Evolutionary conservation across 257 asterid genomes (phyloP), one percentile per base, ranked within the genome.

Genomic region (Nicotiana noctiflora): DNA sequence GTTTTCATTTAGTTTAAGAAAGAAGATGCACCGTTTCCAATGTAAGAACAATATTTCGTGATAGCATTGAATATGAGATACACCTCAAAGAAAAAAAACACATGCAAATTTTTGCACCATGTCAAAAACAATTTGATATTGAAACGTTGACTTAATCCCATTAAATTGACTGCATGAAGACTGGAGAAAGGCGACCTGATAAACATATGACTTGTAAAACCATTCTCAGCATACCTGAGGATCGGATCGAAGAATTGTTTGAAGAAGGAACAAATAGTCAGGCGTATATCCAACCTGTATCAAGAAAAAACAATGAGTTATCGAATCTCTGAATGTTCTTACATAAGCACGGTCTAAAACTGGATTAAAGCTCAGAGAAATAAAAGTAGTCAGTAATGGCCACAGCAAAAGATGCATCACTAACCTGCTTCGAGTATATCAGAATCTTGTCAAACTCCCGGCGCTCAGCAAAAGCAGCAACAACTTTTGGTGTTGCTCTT

Each of bases 381-480:
- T 23, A 23, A 46, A 49, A 23, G 61, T 21, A 46, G 60, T 14
- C 61, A 23, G 60, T 25, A 46, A 46, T 21, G 12, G 46, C 77
- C 60, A 72, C 40, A 46, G 57, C 9, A 79, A 63, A 66, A 29
- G 23, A 64, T 27, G 76, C 31, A 27, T 49, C 10, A 77, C 80
- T 81, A 32, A 96, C 99, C 98, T 96, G 98, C 92, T 96, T 94
- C 25, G 99, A 96, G 92, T 96, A 96, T 75, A 96, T 91, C 89
- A 96, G 84, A 79, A 96, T 96, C 87, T 96, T 96, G 93, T 96
- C 99, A 21, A 96, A 96, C 88, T 96, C 99, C 85, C 97, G 89
- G 70, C 98, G 97, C 90, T 96, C 99, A 61, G 99, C 99, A 86
- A 96, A 96, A 83, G 99, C 99, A 57, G 99, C 99, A 80, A 96